phyloP scores from a whole-genome alignment of 495 filamentous ascomycete species.

The Penicillium diatomitis region DNA sequence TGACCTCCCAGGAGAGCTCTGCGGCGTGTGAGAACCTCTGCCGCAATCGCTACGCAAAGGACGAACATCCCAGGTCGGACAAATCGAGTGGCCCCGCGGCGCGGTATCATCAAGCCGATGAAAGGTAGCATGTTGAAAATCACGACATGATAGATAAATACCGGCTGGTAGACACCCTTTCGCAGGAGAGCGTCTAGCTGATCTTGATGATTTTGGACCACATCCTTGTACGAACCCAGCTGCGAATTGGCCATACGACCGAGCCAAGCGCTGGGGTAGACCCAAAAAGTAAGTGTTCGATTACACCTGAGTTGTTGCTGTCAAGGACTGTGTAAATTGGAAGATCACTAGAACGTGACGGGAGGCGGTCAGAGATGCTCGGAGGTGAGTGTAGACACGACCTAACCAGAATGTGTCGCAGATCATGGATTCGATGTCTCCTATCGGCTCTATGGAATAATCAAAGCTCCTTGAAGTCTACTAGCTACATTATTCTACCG shows the following conservation, averaged over 20 bases:
- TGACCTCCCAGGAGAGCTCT: slow-evolving; percentile 48
- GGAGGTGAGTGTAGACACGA: too few species aligned
- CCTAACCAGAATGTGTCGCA: too few species aligned
- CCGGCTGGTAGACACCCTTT: slow-evolving; percentile 25
- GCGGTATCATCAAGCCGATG: slow-evolving; percentile 27
- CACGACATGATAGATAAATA: slow-evolving; percentile 31
- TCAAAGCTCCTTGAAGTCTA: too few species aligned
- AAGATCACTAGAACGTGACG: too few species aligned
- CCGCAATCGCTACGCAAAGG: slow-evolving; percentile 37
- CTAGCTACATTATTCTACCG: too few species aligned
- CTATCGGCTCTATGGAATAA: too few species aligned
- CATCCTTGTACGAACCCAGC: slow-evolving; percentile 12
- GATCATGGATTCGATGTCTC: too few species aligned
- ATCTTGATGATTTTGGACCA: slow-evolving; percentile 10
- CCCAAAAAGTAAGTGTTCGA: not conserved
- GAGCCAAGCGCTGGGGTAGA: slow-evolving; percentile 11
- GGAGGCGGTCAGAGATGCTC: too few species aligned
- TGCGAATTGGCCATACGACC: slow-evolving; percentile 18
- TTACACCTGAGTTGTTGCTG: too few species aligned
- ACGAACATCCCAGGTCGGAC: slow-evolving; percentile 47
- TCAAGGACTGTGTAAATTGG: too few species aligned
- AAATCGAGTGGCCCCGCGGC: slow-evolving; percentile 12
- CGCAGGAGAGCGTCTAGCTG: slow-evolving; percentile 19
- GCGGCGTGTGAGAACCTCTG: slow-evolving; percentile 30
- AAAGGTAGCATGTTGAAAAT: slow-evolving; percentile 21